These are phyloP conservation scores for Torulaspora quercuum DNA, from an alignment of 805 yeast species.

Conservation along the genomic window DNA sequence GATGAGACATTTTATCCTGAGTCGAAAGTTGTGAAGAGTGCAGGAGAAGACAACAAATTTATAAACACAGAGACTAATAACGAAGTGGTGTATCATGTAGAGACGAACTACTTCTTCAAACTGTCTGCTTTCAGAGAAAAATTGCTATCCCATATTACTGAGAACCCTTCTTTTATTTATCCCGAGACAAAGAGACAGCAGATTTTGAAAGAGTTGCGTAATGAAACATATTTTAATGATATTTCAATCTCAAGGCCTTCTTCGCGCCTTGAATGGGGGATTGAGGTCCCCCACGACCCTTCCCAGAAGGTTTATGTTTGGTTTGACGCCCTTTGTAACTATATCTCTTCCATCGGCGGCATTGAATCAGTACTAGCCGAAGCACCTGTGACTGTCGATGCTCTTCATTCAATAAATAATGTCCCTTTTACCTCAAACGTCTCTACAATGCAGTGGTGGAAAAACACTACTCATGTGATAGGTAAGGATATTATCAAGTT, in stretches of 20 bases:
- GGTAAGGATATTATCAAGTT: conserved; percentile 91
- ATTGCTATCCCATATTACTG: conserved; percentile 48
- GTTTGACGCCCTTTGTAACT: conserved; percentile 92
- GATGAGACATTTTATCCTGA: conserved; percentile 95
- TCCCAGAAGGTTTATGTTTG: conserved; percentile 87
- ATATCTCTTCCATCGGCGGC: conserved; percentile 68
- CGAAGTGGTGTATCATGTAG: conserved; percentile 71
- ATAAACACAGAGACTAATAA: conserved; percentile 63
- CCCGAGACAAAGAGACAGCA: conserved; percentile 58
- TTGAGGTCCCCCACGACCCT: conserved; percentile 76
- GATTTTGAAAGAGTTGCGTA: conserved; percentile 55
- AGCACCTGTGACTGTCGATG: conserved; percentile 20
- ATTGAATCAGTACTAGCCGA: conserved; percentile 37
- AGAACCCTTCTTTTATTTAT: conserved; percentile 55
- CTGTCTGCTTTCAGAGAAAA: conserved; percentile 56
- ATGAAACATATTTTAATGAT: conserved; percentile 49
- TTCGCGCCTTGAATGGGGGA: conserved; percentile 80
- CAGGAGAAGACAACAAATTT: conserved; percentile 23
- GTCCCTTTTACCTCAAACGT: background rate
- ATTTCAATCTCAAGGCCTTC: conserved; percentile 86
- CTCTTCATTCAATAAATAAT: conserved; percentile 1
- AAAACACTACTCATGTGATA: conserved; percentile 64
- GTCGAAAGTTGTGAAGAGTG: conserved; percentile 52
- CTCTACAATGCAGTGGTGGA: conserved; percentile 24
- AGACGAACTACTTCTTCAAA: conserved; percentile 82